Base-by-base conservation (phyloP, 2,329 filamentous ascomycete genomes). In the Hortaea sp. region DNA sequence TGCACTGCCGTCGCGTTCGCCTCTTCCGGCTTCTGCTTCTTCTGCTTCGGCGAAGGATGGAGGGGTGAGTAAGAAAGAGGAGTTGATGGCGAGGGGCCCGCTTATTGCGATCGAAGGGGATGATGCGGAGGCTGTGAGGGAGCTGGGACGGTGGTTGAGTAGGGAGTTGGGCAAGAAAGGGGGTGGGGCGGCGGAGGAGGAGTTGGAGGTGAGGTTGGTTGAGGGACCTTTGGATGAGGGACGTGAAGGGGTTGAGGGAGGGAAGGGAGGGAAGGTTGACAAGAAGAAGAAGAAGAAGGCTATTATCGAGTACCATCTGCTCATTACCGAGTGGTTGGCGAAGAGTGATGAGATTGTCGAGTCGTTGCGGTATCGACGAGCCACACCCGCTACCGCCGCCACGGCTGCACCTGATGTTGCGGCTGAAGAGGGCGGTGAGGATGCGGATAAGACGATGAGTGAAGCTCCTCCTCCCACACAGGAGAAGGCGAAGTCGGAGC, bases 91-190 rank as follows among this genome's bases (percentile, higher is more conserved):
- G 1, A 78, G 88, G n/a, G 89, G 90, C 0, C 78, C 85, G 0
- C 77, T 95, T 34, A 82, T 97, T 51, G 84, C 86, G 0, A 70
- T 97, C 29, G 90, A 97, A 64, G 89, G 89, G 1, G 74, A 83
- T 12, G 77, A 82, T 47, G 63, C 69, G 1, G 72, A 76, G 7
- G 77, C 85, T 4, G 81, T 86, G 3, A 68, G 73, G 3, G 75
- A 77, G 12, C 77, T 95, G 13, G 75, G 84, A 45, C 71, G 74
- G 31, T 82, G 81, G 55, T 70, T 94, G 57, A 73, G 69, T 48
- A 71, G 67, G 47, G 69, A 68, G 38, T 63, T 82, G 40, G 66
- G 66, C 41, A 75, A 72, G 35, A 20, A 20, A 20, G 20, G 20
- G 20, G 20, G 20, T 20, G 20, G 20, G 20, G 20, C 20, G 20